phyloP scores from a whole-genome alignment of 805 yeast species.

The Pichia phayaonensis region DNA sequence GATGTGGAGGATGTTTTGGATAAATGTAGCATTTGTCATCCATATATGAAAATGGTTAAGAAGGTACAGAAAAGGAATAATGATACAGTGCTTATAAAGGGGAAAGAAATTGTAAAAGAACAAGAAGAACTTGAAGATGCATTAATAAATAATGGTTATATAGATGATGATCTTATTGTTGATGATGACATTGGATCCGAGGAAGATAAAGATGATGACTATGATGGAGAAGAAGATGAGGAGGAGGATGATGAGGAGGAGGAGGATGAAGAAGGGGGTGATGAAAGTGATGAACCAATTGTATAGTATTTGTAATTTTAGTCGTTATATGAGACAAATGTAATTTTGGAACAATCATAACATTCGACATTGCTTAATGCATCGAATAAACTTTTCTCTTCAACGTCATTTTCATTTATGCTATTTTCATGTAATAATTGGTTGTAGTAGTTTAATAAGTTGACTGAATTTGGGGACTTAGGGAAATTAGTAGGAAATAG shows the following conservation, averaged over 20 bases:
- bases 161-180: slow-evolving; percentile 2
- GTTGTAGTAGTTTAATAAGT: not conserved
- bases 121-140: not conserved
- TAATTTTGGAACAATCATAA: slow-evolving; percentile 7
- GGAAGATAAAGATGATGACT: slow-evolving; percentile 4
- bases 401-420: not conserved
- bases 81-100: not conserved
- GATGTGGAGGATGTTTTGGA: not conserved
- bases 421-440: not conserved
- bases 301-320: not conserved
- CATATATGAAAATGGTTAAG: slow-evolving; percentile 16
- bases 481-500: not conserved
- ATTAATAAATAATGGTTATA: not conserved
- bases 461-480: not conserved
- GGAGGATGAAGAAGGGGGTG: slow-evolving; percentile 3
- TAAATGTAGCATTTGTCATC: slow-evolving; percentile 15
- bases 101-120: slow-evolving; percentile 5
- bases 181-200: slow-evolving; percentile 2
- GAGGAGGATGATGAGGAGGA: slow-evolving; percentile 3
- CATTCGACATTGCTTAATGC: slow-evolving; percentile 9
- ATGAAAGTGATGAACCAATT: slow-evolving; percentile 3
- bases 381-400: slow-evolving; percentile 10
- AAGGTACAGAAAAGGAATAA: not conserved
- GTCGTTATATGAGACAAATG: not conserved
- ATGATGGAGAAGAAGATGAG: slow-evolving; percentile 5